These are phyloP conservation scores for Novymonas esmeraldas DNA, from an alignment of 208 protist genomes.

Conservation along the genomic window DNA sequence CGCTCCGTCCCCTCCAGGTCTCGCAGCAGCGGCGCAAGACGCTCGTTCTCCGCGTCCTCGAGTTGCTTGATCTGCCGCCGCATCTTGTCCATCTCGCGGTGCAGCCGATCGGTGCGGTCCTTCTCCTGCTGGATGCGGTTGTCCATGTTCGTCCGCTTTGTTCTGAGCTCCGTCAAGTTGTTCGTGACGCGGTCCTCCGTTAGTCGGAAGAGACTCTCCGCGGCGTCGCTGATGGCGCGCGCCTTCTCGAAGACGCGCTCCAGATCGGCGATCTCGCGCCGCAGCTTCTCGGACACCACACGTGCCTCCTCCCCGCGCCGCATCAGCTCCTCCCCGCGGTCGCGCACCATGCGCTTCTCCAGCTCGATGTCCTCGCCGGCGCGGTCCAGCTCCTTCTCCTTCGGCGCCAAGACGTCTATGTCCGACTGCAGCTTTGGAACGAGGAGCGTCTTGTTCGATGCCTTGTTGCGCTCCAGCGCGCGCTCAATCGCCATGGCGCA, in stretches of 20 bases:
- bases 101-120: conserved; percentile 61
- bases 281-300: conserved; percentile 74
- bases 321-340: conserved; percentile 85
- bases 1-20: conserved; percentile 54
- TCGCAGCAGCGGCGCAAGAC: conserved; percentile 53
- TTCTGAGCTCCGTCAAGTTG: conserved; percentile 52
- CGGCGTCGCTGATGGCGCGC: conserved; percentile 40
- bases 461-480: conserved; percentile 66
- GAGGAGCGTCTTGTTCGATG: conserved; percentile 68
- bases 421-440: conserved; percentile 77
- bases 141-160: conserved; percentile 72
- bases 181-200: conserved; percentile 72
- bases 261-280: conserved; percentile 73
- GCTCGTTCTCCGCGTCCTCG: conserved; percentile 70
- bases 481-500: conserved; percentile 74
- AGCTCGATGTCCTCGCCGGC: conserved; percentile 85
- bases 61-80: conserved; percentile 78
- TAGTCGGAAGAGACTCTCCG: conserved; percentile 57
- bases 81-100: conserved; percentile 83
- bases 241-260: conserved; percentile 59
- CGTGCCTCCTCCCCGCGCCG: conserved; percentile 83
- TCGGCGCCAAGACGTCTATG: conserved; percentile 75
- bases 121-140: conserved; percentile 83
- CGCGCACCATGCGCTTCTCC: conserved; percentile 83
- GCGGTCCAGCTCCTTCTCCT: conserved; percentile 83